Evolutionary conservation across 2,329 filamentous ascomycete species (phyloP), one percentile per base, ranked within the genome.

Genomic region (Pseudogymnoascus sp.): DNA sequence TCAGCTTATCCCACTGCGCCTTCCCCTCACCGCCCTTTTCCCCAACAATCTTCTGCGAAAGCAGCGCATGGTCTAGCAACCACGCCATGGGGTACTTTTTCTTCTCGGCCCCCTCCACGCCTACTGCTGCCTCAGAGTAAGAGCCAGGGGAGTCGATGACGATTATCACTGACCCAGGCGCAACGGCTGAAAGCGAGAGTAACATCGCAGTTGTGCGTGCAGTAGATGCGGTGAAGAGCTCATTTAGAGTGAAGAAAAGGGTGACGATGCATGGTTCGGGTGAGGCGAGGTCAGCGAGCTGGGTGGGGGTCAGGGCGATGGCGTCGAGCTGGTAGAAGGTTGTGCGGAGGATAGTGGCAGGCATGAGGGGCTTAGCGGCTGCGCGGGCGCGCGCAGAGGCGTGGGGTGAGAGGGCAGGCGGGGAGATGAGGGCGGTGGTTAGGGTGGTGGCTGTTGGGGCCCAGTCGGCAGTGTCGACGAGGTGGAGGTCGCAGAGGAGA

Each of bases 101-200:
- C 71, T 83, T 82, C 67, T 82, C 71, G 6, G 64, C 61, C 0
- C 60, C 37, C 8, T 48, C 51, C 39, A 57, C 39, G 3, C 88
- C 88, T 0, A 97, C 75, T 0, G 84, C 84, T 3, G 96, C 83
- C 64, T 92, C 91, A 0, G 93, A 95, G 76, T 98, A 98, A 75
- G 89, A 96, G 0, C 95, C 95, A 0, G 95, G 92, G 69, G 92
- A 96, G 75, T 99, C 93, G 3, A 97, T 87, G 2, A 98, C 90
- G 0, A 98, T 83, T 1, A 98, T 78, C 41, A 93, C 75, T 1
- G 90, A 85, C 0, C 85, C 88, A 0, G 79, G 65, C 0, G 80
- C 77, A 2, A 90, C 73, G 0, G 77, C 69, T 0, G 89, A 90
- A 16, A 97, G 77, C 0, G 79, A 79, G 3, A 92, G 81, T 0